Evolutionary conservation across 192 early-diverging fungal species (phyloP).

Genomic region (Coemansia sp.): DNA sequence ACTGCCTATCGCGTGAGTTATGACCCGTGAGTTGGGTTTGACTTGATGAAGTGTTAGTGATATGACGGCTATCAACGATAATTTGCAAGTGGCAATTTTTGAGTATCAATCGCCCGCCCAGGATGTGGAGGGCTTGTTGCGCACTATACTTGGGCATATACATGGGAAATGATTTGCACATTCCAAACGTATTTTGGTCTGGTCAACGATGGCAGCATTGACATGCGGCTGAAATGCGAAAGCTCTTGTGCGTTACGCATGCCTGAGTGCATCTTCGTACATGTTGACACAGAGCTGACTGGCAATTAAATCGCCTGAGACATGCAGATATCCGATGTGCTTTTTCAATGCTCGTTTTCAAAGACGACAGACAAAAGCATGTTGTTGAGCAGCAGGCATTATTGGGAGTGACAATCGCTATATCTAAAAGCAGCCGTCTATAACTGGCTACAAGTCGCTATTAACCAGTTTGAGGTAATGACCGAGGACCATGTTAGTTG

Average conservation of each 20-base stretch:
- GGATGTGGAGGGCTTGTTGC: neutral
- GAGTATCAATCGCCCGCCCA: neutral
- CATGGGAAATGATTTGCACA: neutral
- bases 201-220: neutral
- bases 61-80: neutral
- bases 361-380: neutral
- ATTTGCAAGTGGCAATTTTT: neutral
- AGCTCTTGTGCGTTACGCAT: conserved; percentile 2
- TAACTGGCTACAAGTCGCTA: neutral
- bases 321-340: neutral
- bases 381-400: neutral
- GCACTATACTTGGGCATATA: neutral
- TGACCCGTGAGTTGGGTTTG: neutral
- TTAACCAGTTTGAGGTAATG: neutral
- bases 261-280: neutral
- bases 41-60: neutral
- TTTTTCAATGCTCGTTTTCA: neutral
- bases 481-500: neutral
- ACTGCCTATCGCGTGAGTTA: neutral
- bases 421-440: neutral
- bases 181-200: neutral
- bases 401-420: neutral
- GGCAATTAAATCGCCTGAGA: neutral
- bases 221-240: neutral
- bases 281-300: neutral